Base-by-base conservation (phyloP, 768 basidiomycete species). In the Lactarius sanguifluus region DNA sequence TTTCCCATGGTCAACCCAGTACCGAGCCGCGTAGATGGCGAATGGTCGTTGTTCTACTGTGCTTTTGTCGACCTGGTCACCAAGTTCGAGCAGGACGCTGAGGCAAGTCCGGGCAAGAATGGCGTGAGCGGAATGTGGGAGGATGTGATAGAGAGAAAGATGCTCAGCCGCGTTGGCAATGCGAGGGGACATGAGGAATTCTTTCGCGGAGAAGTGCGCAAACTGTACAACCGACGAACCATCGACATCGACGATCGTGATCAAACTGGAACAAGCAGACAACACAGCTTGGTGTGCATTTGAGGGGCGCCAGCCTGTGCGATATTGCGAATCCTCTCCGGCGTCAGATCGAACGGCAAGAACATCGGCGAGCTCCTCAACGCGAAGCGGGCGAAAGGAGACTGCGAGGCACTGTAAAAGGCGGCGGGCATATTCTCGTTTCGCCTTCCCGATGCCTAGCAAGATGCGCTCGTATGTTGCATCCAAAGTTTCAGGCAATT, bases 141-240 rank as follows among this genome's bases (percentile, higher is more conserved):
- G 52, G 38, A 61, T 50, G 10, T 61, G 55, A 25, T 61, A 65
- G 2, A 0, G 16, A 10, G 60, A 57, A 38, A 65, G 23, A 4
- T 20, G 34, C 7, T 56, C 34, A 1, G 43, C 25, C 6, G 41
- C 43, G 1, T 2, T 32, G 6, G 43, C 34, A 5, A 65, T 54
- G 20, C 43, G 65, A 10, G 56, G 36, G 2, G 65, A 65, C 6
- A 34, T 61, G 36, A 65, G 38, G 60, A 50, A 65, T 28, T 65
- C 65, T 18, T 61, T 57, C 20, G 57, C 59, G 0, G 65, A 61
- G 25, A 57, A 65, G 16, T 65, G 65, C 0, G 65, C 50, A 18
- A 65, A 65, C 8, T 65, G 65, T 0, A 61, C 65, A 7, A 61
- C 41, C 18, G 28, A 9, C 3, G 10, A 38, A 25, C 55, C 59